Base-by-base conservation (phyloP, 163 green algal species). In the Coccomyxa subellipsoidea region DNA sequence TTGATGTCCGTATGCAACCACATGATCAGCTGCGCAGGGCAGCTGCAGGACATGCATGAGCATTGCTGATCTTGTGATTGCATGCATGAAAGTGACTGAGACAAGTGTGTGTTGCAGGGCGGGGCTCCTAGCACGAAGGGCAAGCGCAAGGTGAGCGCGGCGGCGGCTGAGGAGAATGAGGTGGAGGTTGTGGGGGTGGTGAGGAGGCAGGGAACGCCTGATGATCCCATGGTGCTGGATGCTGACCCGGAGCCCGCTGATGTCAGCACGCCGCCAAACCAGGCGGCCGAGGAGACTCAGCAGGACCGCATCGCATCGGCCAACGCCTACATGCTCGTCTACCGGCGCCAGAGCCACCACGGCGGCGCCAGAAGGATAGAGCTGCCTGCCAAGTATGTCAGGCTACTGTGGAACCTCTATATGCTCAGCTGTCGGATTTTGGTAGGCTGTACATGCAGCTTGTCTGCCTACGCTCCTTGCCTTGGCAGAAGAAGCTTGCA, bases 321-420 rank as follows among this genome's bases (percentile, higher is more conserved):
- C 83, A 95, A 95, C 82, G 93, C 93, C 32, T 96, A 96, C 91
- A 90, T 95, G 81, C 85, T 96, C 73, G 82, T 96, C 37, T 96
- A 96, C 86, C 86, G 88, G 8, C 84, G 29, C 47, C 80, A 35
- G 81, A 81, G 0, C 38, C 82, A 54, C 4, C 37, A 35, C 21
- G 80, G 66, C 53, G 86, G 69, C 70, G 83, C 4, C 40, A 83
- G 77, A 79, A 89, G 47, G 47, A 59, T 18, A 59, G 47, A 59
- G 21, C 47, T 59, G 47, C 47, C 23, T 59, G 47, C 47, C 47
- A 8, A 1, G 15, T 18, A 59, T 27, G 47, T 59, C n/a, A n/a
- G n/a, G n/a, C n/a, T n/a, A n/a, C n/a, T n/a, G n/a, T n/a, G n/a
- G n/a, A n/a, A n/a, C n/a, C n/a, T n/a, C n/a, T n/a, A n/a, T n/a